Conservation (phyloP, 2,329 filamentous ascomycete species). For the Phaeosphaeria sp. region DNA sequence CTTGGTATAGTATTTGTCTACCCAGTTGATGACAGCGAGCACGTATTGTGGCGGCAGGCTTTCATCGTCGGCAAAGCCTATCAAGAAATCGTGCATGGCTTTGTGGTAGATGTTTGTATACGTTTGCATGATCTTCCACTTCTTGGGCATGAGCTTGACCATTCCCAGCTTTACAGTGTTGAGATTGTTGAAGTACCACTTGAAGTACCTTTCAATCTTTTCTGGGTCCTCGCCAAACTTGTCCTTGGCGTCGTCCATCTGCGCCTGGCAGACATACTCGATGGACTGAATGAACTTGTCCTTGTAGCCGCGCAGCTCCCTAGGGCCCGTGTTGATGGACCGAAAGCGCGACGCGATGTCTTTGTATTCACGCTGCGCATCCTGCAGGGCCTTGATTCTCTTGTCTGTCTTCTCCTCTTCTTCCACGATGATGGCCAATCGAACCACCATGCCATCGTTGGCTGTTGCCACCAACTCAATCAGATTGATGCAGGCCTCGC, state of each 20-base stretch:
- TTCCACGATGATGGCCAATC: constrained; percentile 89
- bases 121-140: constrained; percentile 93
- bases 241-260: constrained; percentile 75
- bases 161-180: constrained; percentile 95
- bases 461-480: constrained; percentile 86
- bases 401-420: constrained; percentile 97
- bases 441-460: constrained; percentile 87
- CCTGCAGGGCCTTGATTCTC: constrained; percentile 87
- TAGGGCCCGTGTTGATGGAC: constrained; percentile 91
- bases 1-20: constrained; percentile 93
- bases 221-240: constrained; percentile 84
- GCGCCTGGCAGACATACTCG: constrained; percentile 72
- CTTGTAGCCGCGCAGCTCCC: constrained; percentile 93
- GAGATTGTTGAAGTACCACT: constrained; percentile 98
- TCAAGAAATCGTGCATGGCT: constrained; percentile 93
- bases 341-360: constrained; percentile 93
- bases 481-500: constrained; percentile 84
- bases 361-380: constrained; percentile 93
- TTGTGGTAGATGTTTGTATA: constrained; percentile 91
- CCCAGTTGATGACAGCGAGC: constrained; percentile 92
- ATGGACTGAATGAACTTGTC: constrained; percentile 90
- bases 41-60: constrained; percentile 86
- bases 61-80: constrained; percentile 81
- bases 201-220: constrained; percentile 83
- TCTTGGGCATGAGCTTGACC: constrained; percentile 88